phyloP scores from a whole-genome alignment of 2,329 filamentous ascomycete species.

The Hysterium pulicare region DNA sequence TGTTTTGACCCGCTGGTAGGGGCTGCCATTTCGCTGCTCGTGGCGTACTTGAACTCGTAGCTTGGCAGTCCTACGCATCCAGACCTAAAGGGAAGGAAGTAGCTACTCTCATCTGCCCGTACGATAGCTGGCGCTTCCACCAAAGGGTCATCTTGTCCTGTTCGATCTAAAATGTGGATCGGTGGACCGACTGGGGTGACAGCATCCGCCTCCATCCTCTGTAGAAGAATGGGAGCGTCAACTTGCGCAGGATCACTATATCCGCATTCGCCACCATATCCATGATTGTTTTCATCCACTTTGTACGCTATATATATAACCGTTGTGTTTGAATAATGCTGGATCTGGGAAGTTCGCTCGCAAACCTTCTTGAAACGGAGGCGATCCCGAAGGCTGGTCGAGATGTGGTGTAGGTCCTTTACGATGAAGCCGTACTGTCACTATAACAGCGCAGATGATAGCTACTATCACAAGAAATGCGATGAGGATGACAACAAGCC shows the following conservation, averaged over 20 bases:
- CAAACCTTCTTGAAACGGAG: constrained; percentile 12
- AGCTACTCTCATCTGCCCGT: constrained; percentile 46
- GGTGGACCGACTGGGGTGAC: constrained; percentile 52
- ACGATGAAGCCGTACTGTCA: not conserved
- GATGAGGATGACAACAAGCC: not conserved
- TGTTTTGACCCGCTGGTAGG: constrained; percentile 12
- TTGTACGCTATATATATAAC: constrained; percentile 62
- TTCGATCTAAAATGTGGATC: constrained; percentile 47
- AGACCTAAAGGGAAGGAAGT: constrained; percentile 61
- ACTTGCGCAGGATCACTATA: constrained; percentile 41
- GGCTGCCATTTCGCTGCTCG: constrained; percentile 29
- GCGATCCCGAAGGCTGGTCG: not conserved
- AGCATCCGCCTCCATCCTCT: constrained; percentile 51
- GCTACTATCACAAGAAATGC: too few relatives aligned
- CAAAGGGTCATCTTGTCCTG: constrained; percentile 49
- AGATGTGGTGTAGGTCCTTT: not conserved
- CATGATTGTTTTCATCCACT: constrained; percentile 60
- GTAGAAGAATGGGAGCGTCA: constrained; percentile 57
- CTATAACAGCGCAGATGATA: not conserved
- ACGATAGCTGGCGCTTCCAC: constrained; percentile 61
- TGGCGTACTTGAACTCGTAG: constrained; percentile 62
- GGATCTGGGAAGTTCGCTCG: constrained; percentile 39
- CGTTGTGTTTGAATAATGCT: constrained; percentile 24
- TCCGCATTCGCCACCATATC: constrained; percentile 45
- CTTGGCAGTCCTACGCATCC: constrained; percentile 54